Evolutionary conservation across 2,329 filamentous ascomycete genomes (phyloP).

Genomic region (Penicillium sp.): DNA sequence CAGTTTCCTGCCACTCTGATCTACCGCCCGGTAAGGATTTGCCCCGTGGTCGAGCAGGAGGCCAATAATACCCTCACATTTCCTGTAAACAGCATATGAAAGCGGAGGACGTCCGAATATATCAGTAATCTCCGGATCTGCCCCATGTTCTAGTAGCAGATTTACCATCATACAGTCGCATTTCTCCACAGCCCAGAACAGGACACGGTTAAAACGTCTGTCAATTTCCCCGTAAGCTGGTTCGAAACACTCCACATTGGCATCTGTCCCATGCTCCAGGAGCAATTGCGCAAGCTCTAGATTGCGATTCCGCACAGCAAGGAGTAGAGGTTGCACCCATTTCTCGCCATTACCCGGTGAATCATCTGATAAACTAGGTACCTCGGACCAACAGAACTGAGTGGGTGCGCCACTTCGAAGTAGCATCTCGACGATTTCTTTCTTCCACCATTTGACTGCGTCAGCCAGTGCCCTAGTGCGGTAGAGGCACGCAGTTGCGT

Average conservation of each 20-base stretch:
- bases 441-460: not conserved
- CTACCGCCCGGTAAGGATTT: not conserved
- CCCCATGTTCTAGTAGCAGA: not conserved
- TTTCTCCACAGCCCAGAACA: not conserved
- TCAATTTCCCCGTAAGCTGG: rapidly evolving
- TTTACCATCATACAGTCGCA: not conserved
- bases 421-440: not conserved
- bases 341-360: too few species aligned
- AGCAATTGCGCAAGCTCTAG: not conserved
- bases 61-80: not conserved
- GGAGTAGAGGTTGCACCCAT: not conserved
- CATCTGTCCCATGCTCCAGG: not conserved
- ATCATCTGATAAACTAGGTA: too few species aligned
- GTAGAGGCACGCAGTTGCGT: not conserved
- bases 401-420: not conserved
- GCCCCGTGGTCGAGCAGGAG: not conserved
- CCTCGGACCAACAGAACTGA: not conserved
- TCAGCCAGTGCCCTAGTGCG: not conserved
- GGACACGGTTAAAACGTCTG: not conserved
- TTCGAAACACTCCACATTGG: not conserved
- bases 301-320: not conserved
- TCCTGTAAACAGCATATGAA: not conserved
- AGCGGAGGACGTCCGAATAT: not conserved
- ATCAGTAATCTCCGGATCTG: not conserved
- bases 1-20: not conserved